Conservation (phyloP, 495 filamentous ascomycete genomes). For the Aspergillus sclerotioniger region DNA sequence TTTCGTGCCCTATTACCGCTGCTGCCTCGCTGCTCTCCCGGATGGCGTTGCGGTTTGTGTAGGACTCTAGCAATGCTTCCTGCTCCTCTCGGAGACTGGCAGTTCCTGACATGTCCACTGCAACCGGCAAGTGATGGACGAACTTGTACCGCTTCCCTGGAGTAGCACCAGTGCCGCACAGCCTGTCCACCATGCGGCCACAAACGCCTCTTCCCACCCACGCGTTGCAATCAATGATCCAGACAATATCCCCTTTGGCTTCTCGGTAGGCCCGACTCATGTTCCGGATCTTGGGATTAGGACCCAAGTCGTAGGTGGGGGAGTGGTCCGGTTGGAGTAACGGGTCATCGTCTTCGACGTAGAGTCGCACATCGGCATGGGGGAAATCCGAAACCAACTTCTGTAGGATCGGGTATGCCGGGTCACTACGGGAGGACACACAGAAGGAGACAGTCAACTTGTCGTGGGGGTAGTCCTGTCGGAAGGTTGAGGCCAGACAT, state of each 20-base stretch:
- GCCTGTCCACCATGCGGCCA: conserved; percentile 80
- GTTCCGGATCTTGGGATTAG: conserved; percentile 97
- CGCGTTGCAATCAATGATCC: conserved; percentile 96
- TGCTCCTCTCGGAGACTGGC: conserved; percentile 35
- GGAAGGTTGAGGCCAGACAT: conserved; percentile 88
- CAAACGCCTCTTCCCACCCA: conserved; percentile 81
- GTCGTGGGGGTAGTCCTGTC: conserved; percentile 71
- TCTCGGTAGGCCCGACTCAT: conserved; percentile 95
- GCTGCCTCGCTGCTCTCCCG: background rate
- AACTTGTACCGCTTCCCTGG: conserved; percentile 75
- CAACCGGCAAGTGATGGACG: conserved; percentile 89
- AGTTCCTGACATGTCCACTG: conserved; percentile 64
- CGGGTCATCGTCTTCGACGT: conserved; percentile 88
- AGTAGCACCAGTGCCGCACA: conserved; percentile 62
- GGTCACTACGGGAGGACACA: conserved; percentile 72
- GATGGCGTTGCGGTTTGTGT: conserved; percentile 8
- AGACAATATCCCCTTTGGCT: conserved; percentile 85
- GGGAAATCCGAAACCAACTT: conserved; percentile 70
- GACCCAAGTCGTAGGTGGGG: conserved; percentile 65
- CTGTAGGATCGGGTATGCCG: conserved; percentile 71
- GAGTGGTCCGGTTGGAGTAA: conserved; percentile 53
- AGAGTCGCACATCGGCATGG: conserved; percentile 66
- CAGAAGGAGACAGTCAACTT: conserved; percentile 84
- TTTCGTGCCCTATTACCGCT: conserved; percentile 1
- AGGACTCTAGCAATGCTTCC: conserved; percentile 40